Percentiles rank a stretch among this genome's conserved stretches.
phyloP scores from a whole-genome alignment of 306 rosid species.

The Alnus glutinosa region DNA sequence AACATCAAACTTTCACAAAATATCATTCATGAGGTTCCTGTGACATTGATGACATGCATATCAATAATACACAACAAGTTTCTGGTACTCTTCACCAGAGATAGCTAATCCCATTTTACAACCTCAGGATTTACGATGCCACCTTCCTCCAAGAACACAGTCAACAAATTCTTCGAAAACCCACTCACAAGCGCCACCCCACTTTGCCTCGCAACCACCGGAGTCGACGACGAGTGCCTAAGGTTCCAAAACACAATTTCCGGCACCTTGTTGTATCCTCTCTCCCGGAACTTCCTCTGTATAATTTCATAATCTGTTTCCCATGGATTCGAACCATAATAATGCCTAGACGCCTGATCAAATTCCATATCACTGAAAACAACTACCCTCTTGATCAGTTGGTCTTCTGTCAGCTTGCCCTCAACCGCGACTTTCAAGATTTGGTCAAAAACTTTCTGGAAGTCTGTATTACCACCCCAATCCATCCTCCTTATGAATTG shows the following conservation, averaged over 20 bases:
- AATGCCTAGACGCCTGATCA: conserved; percentile 25
- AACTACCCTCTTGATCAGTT: conserved; percentile 34
- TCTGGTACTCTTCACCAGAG: conserved; percentile 33
- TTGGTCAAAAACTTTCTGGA: conserved; percentile 42
- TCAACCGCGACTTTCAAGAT: conserved; percentile 37
- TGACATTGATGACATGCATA: neutral
- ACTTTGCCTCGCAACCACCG: conserved; percentile 13
- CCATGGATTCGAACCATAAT: conserved; percentile 6
- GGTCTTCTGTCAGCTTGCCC: conserved; percentile 31
- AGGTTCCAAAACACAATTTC: conserved; percentile 46
- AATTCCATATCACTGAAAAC: conserved; percentile 53
- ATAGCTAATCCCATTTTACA: conserved; percentile 32
- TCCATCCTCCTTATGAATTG: conserved; percentile 20
- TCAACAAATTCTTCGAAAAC: conserved; percentile 35
- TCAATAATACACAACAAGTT: conserved; percentile 37
- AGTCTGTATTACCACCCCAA: conserved; percentile 22
- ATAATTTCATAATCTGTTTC: conserved; percentile 36
- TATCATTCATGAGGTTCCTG: neutral
- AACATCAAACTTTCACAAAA: neutral
- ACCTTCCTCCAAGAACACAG: conserved; percentile 20
- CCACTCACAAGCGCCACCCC: conserved; percentile 45
- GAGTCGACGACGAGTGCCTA: conserved; percentile 27
- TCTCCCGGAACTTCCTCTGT: conserved; percentile 23
- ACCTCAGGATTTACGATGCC: conserved; percentile 23
- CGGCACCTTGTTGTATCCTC: conserved; percentile 28